Conservation (phyloP, 495 filamentous ascomycete species). For the Talaromyces ruber region DNA sequence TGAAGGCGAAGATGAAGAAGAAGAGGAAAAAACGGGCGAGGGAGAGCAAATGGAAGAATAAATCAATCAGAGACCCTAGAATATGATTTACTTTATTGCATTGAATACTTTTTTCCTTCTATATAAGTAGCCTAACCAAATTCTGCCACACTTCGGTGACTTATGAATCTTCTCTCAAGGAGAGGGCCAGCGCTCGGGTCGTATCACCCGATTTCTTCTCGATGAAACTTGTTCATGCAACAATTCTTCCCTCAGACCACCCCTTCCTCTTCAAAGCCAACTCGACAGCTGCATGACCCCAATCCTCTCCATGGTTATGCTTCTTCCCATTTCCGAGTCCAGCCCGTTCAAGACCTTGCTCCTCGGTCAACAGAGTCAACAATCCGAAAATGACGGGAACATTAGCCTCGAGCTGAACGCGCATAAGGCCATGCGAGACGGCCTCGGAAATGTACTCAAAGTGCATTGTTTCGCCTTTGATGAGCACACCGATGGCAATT, state of each 20-base stretch:
- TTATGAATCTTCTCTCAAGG: background rate
- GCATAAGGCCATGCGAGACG: slow-evolving; percentile 86
- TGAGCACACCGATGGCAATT: slow-evolving; percentile 90
- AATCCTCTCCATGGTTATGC: slow-evolving; percentile 85
- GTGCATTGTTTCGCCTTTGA: slow-evolving; percentile 98
- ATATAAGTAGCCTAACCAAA: background rate
- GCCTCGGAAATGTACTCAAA: slow-evolving; percentile 97
- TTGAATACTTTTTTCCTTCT: background rate
- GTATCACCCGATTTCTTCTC: background rate
- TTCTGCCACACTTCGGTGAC: background rate
- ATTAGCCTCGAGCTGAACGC: slow-evolving; percentile 78
- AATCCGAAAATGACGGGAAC: slow-evolving; percentile 89
- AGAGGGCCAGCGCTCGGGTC: background rate
- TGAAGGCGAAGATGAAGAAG: slow-evolving; percentile 64
- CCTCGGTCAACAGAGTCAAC: slow-evolving; percentile 79
- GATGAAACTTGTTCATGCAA: background rate
- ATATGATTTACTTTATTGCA: background rate
- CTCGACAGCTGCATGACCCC: slow-evolving; percentile 59
- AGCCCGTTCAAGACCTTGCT: slow-evolving; percentile 81
- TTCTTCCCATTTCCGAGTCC: slow-evolving; percentile 51
- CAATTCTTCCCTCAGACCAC: slow-evolving; percentile 31
- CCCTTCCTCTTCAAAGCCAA: slow-evolving; percentile 34
- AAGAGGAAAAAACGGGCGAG: slow-evolving; percentile 51
- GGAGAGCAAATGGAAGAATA: slow-evolving; percentile 74
- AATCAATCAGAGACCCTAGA: slow-evolving; percentile 6